Evolutionary conservation across 257 asterid genomes (phyloP), one percentile per base, ranked within the genome.

Genomic region (Handroanthus guayacan): DNA sequence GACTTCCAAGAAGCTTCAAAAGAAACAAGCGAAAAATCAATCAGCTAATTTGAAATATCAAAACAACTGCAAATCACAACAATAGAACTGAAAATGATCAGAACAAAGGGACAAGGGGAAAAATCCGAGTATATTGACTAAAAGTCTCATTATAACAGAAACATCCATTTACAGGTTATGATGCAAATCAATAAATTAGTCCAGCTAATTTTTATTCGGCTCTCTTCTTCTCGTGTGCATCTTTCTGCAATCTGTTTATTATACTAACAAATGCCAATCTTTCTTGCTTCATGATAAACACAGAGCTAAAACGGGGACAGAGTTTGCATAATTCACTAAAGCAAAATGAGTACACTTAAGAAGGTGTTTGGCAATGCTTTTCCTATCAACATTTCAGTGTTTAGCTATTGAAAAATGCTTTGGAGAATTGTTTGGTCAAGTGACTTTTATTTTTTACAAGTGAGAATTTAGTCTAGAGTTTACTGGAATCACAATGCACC

Each of bases 1-100:
- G 45, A 10, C 20, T 70, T 34, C 38, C 57, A 36, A 77, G 63
- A 69, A 57, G 47, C 69, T 61, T 34, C 37, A 16, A 67, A 48
- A 61, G 18, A 11, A 36, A 65, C 14, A 2, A 78, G 10, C 43
- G 47, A 6, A 13, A 52, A 68, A 74, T 9, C 25, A 34, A 38
- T 39, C 67, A 11, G 54, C 67, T 48, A 67, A 41, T n/a, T 48
- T 7, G 51, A 38, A 45, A 50, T 39, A 44, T 51, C 78, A 36
- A 78, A 55, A 16, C 17, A 58, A 72, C 54, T 45, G 39, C 14
- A n/a, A 69, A 61, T 69, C 75, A 25, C 58, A 25, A 62, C 57
- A 0, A 20, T 8, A 72, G 39, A 31, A 62, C 58, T 39, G 57
- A 25, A 43, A 34, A 77, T 38, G 31, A 14, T 31, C 41, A 18